Percentiles rank a stretch among this genome's conserved stretches.
These are phyloP conservation scores for Colletotrichum musicola DNA, from an alignment of 2,329 filamentous ascomycete genomes.

Conservation along the genomic window DNA sequence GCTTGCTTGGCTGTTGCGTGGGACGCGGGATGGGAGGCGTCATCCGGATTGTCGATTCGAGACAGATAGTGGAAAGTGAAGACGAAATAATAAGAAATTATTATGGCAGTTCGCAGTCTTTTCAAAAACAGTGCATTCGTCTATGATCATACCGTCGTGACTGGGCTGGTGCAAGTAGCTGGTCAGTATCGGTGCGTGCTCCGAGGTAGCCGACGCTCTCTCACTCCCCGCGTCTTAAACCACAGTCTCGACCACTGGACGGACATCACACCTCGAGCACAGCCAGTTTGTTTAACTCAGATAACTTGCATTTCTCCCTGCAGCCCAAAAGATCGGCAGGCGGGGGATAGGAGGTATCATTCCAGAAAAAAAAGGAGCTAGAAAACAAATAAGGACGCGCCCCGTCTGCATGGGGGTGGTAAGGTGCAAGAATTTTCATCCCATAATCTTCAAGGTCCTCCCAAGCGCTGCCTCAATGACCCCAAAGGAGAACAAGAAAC, in stretches of 20 bases:
- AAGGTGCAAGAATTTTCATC: conserved; percentile 2
- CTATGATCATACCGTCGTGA: too few relatives aligned
- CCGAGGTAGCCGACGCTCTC: too few relatives aligned
- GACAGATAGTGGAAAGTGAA: conserved; percentile 13
- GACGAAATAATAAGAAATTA: conserved; percentile 10
- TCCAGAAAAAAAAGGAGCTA: conserved; percentile 21
- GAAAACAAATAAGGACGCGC: background rate
- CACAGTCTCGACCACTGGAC: background rate
- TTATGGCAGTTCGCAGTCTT: background rate
- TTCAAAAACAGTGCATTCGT: too few relatives aligned
- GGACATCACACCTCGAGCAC: background rate
- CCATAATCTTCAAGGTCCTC: conserved; percentile 41
- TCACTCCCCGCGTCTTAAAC: too few relatives aligned
- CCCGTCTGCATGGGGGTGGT: background rate
- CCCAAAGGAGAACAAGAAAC: conserved; percentile 17
- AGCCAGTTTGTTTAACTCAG: background rate
- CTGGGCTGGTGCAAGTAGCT: too few relatives aligned
- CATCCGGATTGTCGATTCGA: conserved; percentile 9
- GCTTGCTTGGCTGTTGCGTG: background rate
- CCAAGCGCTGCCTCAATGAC: conserved; percentile 13
- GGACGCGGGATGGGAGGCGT: background rate
- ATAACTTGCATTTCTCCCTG: conserved; percentile 19
- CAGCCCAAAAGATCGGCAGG: conserved; percentile 6
- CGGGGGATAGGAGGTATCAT: conserved; percentile 35
- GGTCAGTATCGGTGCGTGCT: too few relatives aligned